Base-by-base conservation (phyloP, 2,329 filamentous ascomycete genomes). In the Hypoxylon sp. region DNA sequence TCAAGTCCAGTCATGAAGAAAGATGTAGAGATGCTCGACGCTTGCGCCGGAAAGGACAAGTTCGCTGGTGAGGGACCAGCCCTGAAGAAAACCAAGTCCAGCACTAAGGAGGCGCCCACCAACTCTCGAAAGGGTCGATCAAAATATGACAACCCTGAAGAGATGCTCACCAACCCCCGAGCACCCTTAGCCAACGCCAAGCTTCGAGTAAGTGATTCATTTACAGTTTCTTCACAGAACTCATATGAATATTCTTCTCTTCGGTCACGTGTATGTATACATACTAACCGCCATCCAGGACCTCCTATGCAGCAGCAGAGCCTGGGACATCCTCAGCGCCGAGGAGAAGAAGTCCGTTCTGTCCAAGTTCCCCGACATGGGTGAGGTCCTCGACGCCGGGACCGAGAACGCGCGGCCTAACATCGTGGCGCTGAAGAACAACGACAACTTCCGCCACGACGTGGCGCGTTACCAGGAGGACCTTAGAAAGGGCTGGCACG, bases 371-470 rank as follows among this genome's bases (percentile, higher is more conserved):
- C 82, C 81, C 1, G 77, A 79, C 42, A 50, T 73, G 2, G 64
- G 61, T 2, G 78, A 84, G 71, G 78, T 85, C n/a, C 55, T 80
- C 1, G 74, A 79, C 4, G 71, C 77, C 1, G 79, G 74, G 14
- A 80, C 79, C 0, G 75, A 77, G 17, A 66, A 79, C 11, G 80
- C 81, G 6, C 77, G 81, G 8, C 84, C 83, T 0, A 75, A 86
- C 67, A 76, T 85, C 48, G 74, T 73, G 3, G 79, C 81, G 13
- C 79, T 86, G 10, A 79, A 80, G 66, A 85, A 83, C 70, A 83
- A 83, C 73, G 79, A 84, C 70, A 81, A 80, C 69, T 85, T 86
- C 72, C 83, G 84, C 10, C 77, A 83, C 51, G 83, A 84, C 73
- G 81, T 83, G 57, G 80, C 82, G 0, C 79, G 79, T 3, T 86